Evolutionary conservation across 208 protist genomes (phyloP), one percentile per base, ranked within the genome.

Genomic region (Trichomonas vaginalis): DNA sequence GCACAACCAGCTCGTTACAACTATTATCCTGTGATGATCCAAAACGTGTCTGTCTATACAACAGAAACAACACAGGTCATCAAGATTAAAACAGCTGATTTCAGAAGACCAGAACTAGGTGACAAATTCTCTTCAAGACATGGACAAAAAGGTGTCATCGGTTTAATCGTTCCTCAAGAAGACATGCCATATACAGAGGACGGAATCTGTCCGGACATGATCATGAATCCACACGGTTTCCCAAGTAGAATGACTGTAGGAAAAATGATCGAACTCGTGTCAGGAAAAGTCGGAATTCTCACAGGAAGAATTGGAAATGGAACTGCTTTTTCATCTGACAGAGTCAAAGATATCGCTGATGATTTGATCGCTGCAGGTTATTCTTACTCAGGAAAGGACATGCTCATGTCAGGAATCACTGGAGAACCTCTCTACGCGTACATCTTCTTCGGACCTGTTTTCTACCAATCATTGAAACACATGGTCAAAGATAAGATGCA

Each of bases 161-260:
- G 99, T 49, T 97, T 99, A 21, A 99, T 99, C 90, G 98, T 99
- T 32, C 96, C 98, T 62, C 98, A 99, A 95, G 98, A 99, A 35
- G 99, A 99, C 97, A 98, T 99, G 98, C 99, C 99, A 10, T 99
- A 99, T 96, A 99, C 98, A 95, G 98, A 99, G 96, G 96, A 97
- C 9, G 99, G 99, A 62, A 98, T 99, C 47, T 98, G 97, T 87
- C 99, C 99, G 0, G 99, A 99, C 96, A 99, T 99, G 97, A 99
- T 99, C 97, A 99, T 99, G 99, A 99, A 99, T 97, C 99, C 99
- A 27, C 99, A 99, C 97, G 99, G 99, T 95, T 99, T 99, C 97
- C 99, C 99, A 32, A 99, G 98, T 96, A 98, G 99, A 96, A 99
- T 99, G 99, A 99, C 99, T n/a, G 98, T 99, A 14, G 99, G 99